Evolutionary conservation across 2,329 filamentous ascomycete genomes (phyloP).

Genomic region (Colletotrichum filicis): DNA sequence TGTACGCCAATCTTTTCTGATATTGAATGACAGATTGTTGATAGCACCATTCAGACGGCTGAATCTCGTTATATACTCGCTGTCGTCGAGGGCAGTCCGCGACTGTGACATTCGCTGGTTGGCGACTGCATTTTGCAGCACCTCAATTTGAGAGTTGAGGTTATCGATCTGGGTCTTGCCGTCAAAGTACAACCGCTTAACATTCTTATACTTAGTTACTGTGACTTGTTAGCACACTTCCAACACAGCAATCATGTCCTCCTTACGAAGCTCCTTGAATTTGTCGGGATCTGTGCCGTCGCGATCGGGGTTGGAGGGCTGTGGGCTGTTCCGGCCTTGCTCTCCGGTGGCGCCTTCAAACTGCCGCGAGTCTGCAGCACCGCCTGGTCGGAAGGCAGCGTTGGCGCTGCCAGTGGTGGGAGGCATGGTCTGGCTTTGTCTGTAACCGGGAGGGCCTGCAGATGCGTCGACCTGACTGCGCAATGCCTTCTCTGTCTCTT

Average conservation of each 20-base stretch:
- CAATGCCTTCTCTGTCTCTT: slow-evolving; percentile 60
- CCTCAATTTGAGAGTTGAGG: slow-evolving; percentile 87
- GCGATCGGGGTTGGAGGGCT: slow-evolving; percentile 58
- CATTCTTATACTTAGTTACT: slow-evolving; percentile 98
- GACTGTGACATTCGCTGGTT: slow-evolving; percentile 96
- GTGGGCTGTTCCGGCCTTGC: slow-evolving; percentile 66
- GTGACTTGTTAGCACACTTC: slow-evolving; percentile 45
- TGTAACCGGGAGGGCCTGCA: slow-evolving; percentile 61
- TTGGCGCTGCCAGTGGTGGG: slow-evolving; percentile 49
- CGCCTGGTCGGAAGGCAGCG: slow-evolving; percentile 53
- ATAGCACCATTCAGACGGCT: slow-evolving; percentile 92
- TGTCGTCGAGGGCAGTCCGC: slow-evolving; percentile 93
- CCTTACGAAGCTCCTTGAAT: slow-evolving; percentile 68
- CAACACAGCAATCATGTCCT: background rate
- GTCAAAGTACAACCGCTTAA: slow-evolving; percentile 97
- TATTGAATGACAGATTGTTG: slow-evolving; percentile 94
- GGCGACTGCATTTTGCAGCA: slow-evolving; percentile 96
- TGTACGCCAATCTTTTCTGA: slow-evolving; percentile 90
- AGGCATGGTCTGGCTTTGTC: slow-evolving; percentile 59
- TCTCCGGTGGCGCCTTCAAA: slow-evolving; percentile 58
- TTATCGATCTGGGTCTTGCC: slow-evolving; percentile 92
- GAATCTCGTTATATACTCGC: slow-evolving; percentile 90
- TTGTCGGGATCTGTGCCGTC: slow-evolving; percentile 61
- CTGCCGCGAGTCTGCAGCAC: slow-evolving; percentile 49
- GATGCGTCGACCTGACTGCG: slow-evolving; percentile 55